Conservation (phyloP, 306 rosid species). For the Sicyos baderoa region DNA sequence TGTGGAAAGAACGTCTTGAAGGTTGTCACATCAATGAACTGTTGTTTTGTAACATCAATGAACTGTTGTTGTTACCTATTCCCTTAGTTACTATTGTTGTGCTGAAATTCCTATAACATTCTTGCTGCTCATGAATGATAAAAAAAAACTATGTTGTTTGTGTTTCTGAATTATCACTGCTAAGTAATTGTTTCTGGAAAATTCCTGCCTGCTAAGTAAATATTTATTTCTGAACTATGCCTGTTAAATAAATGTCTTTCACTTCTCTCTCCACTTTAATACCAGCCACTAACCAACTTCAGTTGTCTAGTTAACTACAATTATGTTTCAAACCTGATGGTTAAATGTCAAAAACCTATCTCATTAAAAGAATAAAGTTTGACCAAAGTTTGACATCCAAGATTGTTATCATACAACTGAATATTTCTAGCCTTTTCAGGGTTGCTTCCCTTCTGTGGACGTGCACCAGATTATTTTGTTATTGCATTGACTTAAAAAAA, state of each 20-base stretch:
- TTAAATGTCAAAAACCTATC: neutral
- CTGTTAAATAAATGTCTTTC: no score
- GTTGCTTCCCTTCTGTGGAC: neutral
- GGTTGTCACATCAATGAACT: constrained; percentile 32
- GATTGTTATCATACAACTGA: constrained; percentile 3
- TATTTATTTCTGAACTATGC: no score
- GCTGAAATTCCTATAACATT: no score
- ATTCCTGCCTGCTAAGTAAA: no score
- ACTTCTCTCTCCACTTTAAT: no score
- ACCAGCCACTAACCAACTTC: neutral
- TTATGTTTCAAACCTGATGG: constrained; percentile 4
- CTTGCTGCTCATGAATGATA: no score
- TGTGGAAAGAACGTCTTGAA: constrained; percentile 97
- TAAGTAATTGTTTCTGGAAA: no score
- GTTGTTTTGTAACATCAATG: constrained; percentile 17
- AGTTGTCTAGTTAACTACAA: neutral
- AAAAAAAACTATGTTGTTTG: no score
- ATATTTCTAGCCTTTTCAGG: neutral
- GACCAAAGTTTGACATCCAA: neutral
- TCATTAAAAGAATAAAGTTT: neutral
- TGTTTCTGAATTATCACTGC: no score
- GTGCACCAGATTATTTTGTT: neutral
- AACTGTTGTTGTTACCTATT: neutral
- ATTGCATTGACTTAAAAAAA: neutral
- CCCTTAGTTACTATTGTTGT: neutral